Evolutionary conservation across 345 rosid genomes (phyloP), one percentile per base, ranked within the genome.

Genomic region (Conringia planisiliqua): DNA sequence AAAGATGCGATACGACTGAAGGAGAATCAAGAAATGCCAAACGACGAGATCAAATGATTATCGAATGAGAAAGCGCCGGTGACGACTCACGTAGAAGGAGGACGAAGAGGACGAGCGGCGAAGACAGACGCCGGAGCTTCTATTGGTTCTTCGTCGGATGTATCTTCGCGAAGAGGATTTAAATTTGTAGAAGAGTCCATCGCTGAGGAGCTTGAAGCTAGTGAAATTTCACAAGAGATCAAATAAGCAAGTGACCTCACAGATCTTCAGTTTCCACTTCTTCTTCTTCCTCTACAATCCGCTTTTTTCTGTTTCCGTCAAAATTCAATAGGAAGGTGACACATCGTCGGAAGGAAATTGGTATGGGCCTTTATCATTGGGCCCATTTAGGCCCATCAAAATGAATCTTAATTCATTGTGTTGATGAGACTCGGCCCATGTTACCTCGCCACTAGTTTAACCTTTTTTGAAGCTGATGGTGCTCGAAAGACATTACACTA

Each of bases 41-140:
- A 5, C 14, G 3, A 43, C 32, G 59, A 54, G 36, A 54, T 16
- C 1, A 20, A 27, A 60, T 38, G 43, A 62, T 36, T 6, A 6
- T 35, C 12, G 22, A 2, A 9, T 10, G 24, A 36, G 24, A 8
- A 10, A 48, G 32, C 30, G 74, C n/a, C 24, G 39, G 32, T 14
- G 59, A 76, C 22, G 70, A 75, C 86, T 82, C 10, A 87, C 97
- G 74, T 86, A 39, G 89, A 69, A 39, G 89, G 83, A 81, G 90
- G 90, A 33, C 87, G 93, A 66, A 51, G 76, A 17, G 92, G 94
- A 59, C 77, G 79, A 40, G 89, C 59, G 47, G 82, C 86, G 70
- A 86, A 88, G 62, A 86, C 87, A 38, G 92, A 82, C 1, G 80
- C 76, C n/a, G 70, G 60, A 52, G 83, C 85, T 57, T 72, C 70